These are phyloP conservation scores for Alternaria tenuissima DNA, from an alignment of 2,329 filamentous ascomycete species.

Conservation along the genomic window DNA sequence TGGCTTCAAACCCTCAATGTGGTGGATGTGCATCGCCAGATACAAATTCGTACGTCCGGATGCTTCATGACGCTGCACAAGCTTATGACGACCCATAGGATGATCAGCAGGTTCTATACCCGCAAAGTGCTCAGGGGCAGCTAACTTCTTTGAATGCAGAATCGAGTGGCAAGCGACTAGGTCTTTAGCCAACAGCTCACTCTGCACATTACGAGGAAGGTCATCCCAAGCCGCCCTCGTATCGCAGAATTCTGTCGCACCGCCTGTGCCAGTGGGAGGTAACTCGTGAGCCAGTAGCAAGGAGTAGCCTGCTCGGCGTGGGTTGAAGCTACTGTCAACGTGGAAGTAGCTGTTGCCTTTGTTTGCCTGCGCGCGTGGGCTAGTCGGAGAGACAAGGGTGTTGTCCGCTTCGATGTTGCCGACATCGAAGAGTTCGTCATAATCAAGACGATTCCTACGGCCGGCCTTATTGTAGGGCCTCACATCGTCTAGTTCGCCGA, in stretches of 20 bases:
- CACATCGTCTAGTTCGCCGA: conserved; percentile 60
- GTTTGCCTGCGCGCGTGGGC: conserved; percentile 19
- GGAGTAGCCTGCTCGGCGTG: conserved; percentile 36
- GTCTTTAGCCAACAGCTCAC: neutral
- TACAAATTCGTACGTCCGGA: conserved; percentile 63
- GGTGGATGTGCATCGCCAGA: neutral
- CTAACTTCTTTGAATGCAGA: neutral
- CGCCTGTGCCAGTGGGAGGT: neutral
- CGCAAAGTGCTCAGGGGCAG: conserved; percentile 57
- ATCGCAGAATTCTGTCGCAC: neutral
- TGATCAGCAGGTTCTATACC: conserved; percentile 54
- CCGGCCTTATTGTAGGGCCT: conserved; percentile 54
- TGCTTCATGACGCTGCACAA: conserved; percentile 62
- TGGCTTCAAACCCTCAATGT: neutral
- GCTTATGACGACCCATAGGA: conserved; percentile 56
- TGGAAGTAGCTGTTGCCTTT: conserved; percentile 40
- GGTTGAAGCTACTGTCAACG: conserved; percentile 42
- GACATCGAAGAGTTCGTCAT: conserved; percentile 65
- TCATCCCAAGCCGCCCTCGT: neutral
- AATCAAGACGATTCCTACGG: conserved; percentile 57
- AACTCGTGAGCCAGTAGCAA: conserved; percentile 29
- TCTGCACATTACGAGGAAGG: neutral
- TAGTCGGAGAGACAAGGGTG: conserved; percentile 45
- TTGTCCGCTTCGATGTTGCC: conserved; percentile 63
- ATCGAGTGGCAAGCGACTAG: neutral